These are phyloP conservation scores for Neurospora hispaniola DNA, from an alignment of 495 filamentous ascomycete genomes.

Conservation along the genomic window DNA sequence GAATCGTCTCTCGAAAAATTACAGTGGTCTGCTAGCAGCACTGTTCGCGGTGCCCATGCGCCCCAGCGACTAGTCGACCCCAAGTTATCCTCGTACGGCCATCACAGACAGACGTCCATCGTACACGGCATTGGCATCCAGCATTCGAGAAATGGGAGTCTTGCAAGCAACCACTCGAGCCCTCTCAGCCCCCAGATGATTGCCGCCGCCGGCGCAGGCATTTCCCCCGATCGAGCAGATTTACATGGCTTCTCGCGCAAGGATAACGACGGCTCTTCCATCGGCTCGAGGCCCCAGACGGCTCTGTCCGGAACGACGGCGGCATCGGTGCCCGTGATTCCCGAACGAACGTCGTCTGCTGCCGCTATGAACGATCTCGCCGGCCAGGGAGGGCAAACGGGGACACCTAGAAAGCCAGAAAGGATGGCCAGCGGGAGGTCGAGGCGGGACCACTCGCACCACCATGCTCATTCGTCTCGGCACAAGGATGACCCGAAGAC, in stretches of 20 bases:
- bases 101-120: constrained; percentile 89
- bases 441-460: constrained; percentile 61
- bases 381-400: constrained; percentile 3
- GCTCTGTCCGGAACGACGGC: constrained; percentile 34
- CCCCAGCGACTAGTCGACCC: constrained; percentile 43
- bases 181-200: constrained; percentile 78
- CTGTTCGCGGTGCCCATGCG: constrained; percentile 21
- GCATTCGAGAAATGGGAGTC: constrained; percentile 79
- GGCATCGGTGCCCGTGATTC: constrained; percentile 18
- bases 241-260: constrained; percentile 31
- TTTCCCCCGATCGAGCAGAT: constrained; percentile 34
- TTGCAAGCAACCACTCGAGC: constrained; percentile 51
- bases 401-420: constrained; percentile 43
- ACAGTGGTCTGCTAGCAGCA: constrained; percentile 41
- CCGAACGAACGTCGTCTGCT: constrained; percentile 26
- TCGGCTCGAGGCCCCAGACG: constrained; percentile 26
- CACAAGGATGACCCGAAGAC: constrained; percentile 70
- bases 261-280: constrained; percentile 26
- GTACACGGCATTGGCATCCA: constrained; percentile 86
- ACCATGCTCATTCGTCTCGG: constrained; percentile 74
- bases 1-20: constrained; percentile 40
- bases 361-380: constrained; percentile 12
- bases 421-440: constrained; percentile 54
- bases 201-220: constrained; percentile 48
- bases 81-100: constrained; percentile 56